Base-by-base conservation (phyloP, 352 stramenopile genomes). In the Globisporangium abappressorium region DNA sequence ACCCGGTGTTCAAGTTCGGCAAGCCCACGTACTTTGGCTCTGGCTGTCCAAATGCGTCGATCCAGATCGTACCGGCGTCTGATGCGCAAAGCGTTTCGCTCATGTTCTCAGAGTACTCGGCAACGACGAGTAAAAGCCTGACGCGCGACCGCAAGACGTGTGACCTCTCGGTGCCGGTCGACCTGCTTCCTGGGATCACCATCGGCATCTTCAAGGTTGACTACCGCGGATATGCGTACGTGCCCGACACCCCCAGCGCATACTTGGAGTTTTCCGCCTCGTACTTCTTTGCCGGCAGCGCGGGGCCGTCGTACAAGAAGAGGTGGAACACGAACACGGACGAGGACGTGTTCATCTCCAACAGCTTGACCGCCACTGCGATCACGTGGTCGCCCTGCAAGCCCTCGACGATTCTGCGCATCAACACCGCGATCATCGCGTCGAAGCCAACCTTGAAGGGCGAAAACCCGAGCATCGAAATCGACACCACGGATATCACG, bases 1-100 rank as follows among this genome's bases (percentile, higher is more conserved):
- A 62, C 12, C 65, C 70, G 3, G 65, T 75, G 6, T 75, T 75
- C 38, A 55, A 41, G 22, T 46, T 76, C 15, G 72, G 72, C 43
- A 72, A 36, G 12, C 72, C 72, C 0, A 79, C 64, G 28, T 77
- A 75, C 72, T 66, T 70, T 9, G 75, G 75, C 53, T 75, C 69
- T 4, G 75, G 75, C 3, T 81, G 72, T 30, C 75, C 75, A 11
- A 73, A 71, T 54, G 68, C 72, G 59, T 70, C 72, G 18, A 57
- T 77, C 57, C 49, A 58, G 18, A 66, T 79, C 33, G 61, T 73
- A 8, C 38, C 72, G 15, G 67, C 75, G 24, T 66, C n/a, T 15
- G 72, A 81, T 20, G 72, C 65, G 8, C 72, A 81, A 53, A 72
- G 65, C 5, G 70, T 81, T 20, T 81, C 75, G 22, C 64, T 81